Percentiles rank a stretch among this genome's conserved stretches.
These are phyloP conservation scores for Apiotrichum gamsii DNA, from an alignment of 1,284 basidiomycete species.

Conservation along the genomic window DNA sequence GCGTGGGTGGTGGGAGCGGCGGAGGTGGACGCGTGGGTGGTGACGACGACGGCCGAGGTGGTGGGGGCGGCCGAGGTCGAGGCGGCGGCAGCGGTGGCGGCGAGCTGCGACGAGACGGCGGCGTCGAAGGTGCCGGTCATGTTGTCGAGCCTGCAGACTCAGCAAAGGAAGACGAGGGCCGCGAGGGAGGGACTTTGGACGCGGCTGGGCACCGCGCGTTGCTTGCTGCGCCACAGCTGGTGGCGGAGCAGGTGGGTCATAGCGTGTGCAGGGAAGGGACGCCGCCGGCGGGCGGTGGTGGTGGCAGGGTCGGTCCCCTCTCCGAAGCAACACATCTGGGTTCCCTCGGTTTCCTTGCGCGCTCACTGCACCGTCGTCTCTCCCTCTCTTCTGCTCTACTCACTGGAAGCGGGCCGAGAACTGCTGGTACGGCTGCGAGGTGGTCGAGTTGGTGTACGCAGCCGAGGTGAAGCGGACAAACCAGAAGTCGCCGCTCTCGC, in stretches of 20 bases:
- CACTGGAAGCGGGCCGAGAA: constrained; percentile 71
- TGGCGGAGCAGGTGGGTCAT: background rate
- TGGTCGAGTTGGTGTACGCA: constrained; percentile 41
- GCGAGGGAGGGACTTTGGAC: no score
- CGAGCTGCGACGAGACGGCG: constrained; percentile 12
- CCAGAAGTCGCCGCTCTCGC: constrained; percentile 53
- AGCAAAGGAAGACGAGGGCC: no score
- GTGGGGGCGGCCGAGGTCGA: background rate
- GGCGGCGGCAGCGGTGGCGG: constrained; percentile 17
- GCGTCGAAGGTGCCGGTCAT: constrained; percentile 45
- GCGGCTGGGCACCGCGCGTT: no score
- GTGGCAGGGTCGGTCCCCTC: no score
- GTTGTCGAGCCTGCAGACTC: constrained; percentile 24
- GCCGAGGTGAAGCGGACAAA: constrained; percentile 61
- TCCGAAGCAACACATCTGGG: no score
- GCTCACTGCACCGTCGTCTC: background rate
- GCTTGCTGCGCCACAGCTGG: background rate
- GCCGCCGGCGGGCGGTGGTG: no score
- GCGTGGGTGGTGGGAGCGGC: constrained; percentile 9
- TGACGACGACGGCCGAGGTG: constrained; percentile 4
- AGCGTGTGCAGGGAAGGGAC: no score
- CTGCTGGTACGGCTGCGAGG: constrained; percentile 54
- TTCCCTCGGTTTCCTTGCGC: no score
- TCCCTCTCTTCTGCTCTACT: constrained; percentile 8
- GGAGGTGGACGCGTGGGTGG: constrained; percentile 1